Evolutionary conservation across 2,329 filamentous ascomycete species (phyloP), one percentile per base, ranked within the genome.

Genomic region (Hymenotorrendiella dingleyae): DNA sequence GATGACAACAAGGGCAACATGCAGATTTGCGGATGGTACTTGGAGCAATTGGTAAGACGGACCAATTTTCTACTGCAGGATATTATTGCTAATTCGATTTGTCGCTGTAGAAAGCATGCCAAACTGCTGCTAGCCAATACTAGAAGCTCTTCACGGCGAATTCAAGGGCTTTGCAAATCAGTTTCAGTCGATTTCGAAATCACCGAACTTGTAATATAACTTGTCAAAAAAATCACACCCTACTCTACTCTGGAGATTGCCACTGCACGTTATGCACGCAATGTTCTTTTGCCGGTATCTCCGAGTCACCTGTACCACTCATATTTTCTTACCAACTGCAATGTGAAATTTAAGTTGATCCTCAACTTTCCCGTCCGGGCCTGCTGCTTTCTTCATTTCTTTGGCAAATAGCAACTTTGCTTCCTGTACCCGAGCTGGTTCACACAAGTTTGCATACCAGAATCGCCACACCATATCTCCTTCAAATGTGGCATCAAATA

Each of bases 21-120:
- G 84, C 83, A 84, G 63, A 94, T 96, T 63, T 98, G 93, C 72
- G 85, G 86, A 55, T 98, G 91, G 90, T 98, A 98, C 67, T 72
- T 98, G 59, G 93, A 98, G 67, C 91, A 98, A 78, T 75, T 98
- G 67, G 68, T 71, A 66, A 41, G 64, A 60, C 14, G 22, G 4
- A 20, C 14, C 11, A 8, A 24, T 16, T n/a, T 23, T 8, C 22
- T 24, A 3, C 2, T n/a, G 2, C 6, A n/a, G 8, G 8, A 4
- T 21, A 40, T 11, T n/a, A 40, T 28, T 54, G 46, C 58, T 67
- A 60, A 66, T 43, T 26, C 23, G 11, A 36, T 30, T n/a, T 41
- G 36, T 27, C 7, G 44, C 17, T 50, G 58, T 52, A 78, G 74
- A 91, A 90, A 76, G 84, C 86, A 43, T 91, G 86, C 75, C 86